Conservation (phyloP, 306 rosid genomes). For the Glycine latifolia region DNA sequence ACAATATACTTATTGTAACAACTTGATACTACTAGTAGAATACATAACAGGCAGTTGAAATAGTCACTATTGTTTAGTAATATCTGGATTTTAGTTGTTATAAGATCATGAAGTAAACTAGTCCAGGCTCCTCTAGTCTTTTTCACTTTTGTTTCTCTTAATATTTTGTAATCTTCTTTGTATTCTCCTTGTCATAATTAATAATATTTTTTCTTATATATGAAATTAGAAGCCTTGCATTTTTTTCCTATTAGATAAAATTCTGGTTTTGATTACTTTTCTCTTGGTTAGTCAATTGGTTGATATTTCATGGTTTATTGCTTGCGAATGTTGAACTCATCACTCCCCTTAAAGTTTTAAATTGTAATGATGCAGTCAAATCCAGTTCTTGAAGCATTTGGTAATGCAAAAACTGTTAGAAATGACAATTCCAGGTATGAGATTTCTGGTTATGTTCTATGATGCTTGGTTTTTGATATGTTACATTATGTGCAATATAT, state of each 20-base stretch:
- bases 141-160: slow-evolving; percentile 19
- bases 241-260: slow-evolving; percentile 9
- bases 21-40: slow-evolving; percentile 29
- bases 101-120: slow-evolving; percentile 33
- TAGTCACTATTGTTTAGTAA: background rate
- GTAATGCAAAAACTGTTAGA: slow-evolving; percentile 89
- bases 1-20: slow-evolving; percentile 11
- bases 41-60: slow-evolving; percentile 25
- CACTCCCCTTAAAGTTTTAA: slow-evolving; percentile 33
- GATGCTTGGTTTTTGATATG: slow-evolving; percentile 37
- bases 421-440: slow-evolving; percentile 93
- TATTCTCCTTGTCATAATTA: slow-evolving; percentile 28
- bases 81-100: slow-evolving; percentile 17
- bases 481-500: slow-evolving; percentile 6
- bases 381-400: slow-evolving; percentile 99
- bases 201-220: slow-evolving; percentile 23
- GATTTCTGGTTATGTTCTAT: slow-evolving; percentile 35
- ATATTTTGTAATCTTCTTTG: background rate
- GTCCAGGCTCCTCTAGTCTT: slow-evolving; percentile 25
- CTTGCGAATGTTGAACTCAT: slow-evolving; percentile 18
- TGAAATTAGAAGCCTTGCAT: slow-evolving; percentile 20
- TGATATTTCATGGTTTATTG: slow-evolving; percentile 26
- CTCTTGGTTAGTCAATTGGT: slow-evolving; percentile 32
- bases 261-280: slow-evolving; percentile 31
- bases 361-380: slow-evolving; percentile 72